Conservation (phyloP, 1,284 basidiomycete species). For the Ganoderma meredithae region DNA sequence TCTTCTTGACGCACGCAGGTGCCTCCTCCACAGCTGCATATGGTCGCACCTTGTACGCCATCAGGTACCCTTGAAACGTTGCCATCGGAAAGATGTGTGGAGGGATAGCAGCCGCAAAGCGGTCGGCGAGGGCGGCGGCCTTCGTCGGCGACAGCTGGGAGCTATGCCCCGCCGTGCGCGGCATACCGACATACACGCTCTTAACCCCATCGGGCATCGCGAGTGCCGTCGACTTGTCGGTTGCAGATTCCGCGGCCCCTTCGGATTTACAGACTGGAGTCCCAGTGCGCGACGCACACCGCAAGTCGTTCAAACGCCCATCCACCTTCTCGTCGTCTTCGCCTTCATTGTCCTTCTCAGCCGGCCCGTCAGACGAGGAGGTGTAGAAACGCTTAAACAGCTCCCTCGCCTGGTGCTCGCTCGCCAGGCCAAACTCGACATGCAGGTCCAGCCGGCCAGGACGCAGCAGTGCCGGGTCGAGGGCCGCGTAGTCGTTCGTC, state of each 20-base stretch:
- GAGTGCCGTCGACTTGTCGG: background rate
- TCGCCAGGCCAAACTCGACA: constrained; percentile 75
- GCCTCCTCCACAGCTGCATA: constrained; percentile 56
- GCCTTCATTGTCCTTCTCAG: constrained; percentile 26
- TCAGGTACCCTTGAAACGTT: constrained; percentile 75
- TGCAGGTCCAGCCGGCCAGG: constrained; percentile 85
- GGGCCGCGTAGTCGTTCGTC: constrained; percentile 71
- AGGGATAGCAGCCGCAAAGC: constrained; percentile 65
- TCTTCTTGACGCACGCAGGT: constrained; percentile 39
- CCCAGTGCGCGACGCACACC: constrained; percentile 15
- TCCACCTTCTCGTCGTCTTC: background rate
- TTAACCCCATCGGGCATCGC: constrained; percentile 28
- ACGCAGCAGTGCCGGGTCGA: constrained; percentile 77
- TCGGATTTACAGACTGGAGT: constrained; percentile 5
- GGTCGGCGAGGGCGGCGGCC: constrained; percentile 52
- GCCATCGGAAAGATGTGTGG: constrained; percentile 76
- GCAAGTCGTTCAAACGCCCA: constrained; percentile 26
- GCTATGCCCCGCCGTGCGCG: constrained; percentile 37
- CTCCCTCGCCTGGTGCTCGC: constrained; percentile 66
- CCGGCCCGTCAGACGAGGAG: constrained; percentile 2
- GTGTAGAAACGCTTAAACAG: constrained; percentile 72
- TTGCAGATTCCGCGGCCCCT: background rate
- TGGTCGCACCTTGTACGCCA: constrained; percentile 73
- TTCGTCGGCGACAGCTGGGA: constrained; percentile 37
- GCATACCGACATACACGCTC: constrained; percentile 37